Conservation (phyloP, 2,329 filamentous ascomycete genomes). For the Periconia sp. region DNA sequence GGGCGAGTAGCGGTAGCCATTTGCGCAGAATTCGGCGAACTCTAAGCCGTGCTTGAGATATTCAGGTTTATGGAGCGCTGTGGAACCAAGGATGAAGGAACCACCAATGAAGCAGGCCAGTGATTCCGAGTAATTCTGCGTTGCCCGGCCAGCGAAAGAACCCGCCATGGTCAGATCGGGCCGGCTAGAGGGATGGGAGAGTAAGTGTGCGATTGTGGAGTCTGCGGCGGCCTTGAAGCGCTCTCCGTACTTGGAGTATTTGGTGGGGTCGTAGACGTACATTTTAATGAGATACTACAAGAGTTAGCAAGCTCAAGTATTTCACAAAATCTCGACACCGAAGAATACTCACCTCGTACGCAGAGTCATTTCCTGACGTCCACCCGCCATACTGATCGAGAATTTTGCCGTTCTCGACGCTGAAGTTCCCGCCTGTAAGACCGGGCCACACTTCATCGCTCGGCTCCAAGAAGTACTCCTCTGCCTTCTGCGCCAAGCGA, state of each 20-base stretch:
- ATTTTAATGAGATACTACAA: conserved; percentile 37
- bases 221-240: conserved; percentile 36
- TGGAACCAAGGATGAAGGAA: conserved; percentile 40
- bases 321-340: no score
- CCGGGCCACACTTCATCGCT: conserved; percentile 42
- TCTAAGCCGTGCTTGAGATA: conserved; percentile 36
- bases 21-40: conserved; percentile 28
- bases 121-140: conserved; percentile 29
- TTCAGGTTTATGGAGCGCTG: conserved; percentile 27
- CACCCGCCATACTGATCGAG: conserved; percentile 34
- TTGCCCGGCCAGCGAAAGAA: conserved; percentile 23
- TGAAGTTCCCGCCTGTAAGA: conserved; percentile 33
- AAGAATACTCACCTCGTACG: conserved; percentile 28
- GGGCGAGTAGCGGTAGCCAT: conserved; percentile 21
- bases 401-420: conserved; percentile 28
- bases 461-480: conserved; percentile 71
- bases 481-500: conserved; percentile 66
- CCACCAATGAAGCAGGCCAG: conserved; percentile 40
- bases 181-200: conserved; percentile 32
- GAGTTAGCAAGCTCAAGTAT: background rate
- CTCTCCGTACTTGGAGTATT: conserved; percentile 30
- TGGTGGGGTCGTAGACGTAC: conserved; percentile 36
- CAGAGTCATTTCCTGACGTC: conserved; percentile 37
- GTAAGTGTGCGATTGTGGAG: conserved; percentile 35
- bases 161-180: conserved; percentile 37